These are phyloP conservation scores for Fusarium sambucinum DNA, from an alignment of 2,329 filamentous ascomycete genomes.

Conservation along the genomic window DNA sequence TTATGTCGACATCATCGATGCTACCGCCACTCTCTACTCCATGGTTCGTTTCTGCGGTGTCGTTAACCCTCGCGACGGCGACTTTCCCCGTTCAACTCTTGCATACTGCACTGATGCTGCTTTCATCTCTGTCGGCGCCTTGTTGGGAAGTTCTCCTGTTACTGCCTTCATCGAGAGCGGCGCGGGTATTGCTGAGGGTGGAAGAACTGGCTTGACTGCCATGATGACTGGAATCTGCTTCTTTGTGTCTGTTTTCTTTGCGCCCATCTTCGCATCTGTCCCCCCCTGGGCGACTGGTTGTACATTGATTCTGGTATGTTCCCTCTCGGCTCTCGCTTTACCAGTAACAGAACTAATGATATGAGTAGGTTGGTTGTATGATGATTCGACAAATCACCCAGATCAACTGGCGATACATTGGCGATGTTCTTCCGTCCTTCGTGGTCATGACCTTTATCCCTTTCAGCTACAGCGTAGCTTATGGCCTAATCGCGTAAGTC, in stretches of 20 bases:
- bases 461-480: constrained; percentile 82
- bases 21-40: constrained; percentile 82
- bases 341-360: constrained; percentile 2
- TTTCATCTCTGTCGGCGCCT: constrained; percentile 76
- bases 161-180: constrained; percentile 82
- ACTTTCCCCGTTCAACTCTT: constrained; percentile 86
- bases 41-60: constrained; percentile 81
- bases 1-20: constrained; percentile 84
- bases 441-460: constrained; percentile 81
- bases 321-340: accelerated
- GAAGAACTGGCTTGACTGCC: constrained; percentile 78
- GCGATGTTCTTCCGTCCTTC: constrained; percentile 81
- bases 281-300: constrained; percentile 83
- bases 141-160: constrained; percentile 77
- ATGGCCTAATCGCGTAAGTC: constrained; percentile 78
- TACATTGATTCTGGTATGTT: constrained; percentile 73
- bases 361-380: constrained; percentile 73
- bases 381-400: constrained; percentile 82
- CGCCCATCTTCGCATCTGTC: constrained; percentile 80
- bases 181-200: constrained; percentile 80
- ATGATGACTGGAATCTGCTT: constrained; percentile 78
- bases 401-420: constrained; percentile 82
- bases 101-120: constrained; percentile 80
- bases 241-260: constrained; percentile 78
- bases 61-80: constrained; percentile 74